Base-by-base conservation (phyloP, 2,329 filamentous ascomycete species). In the Lasiodiplodia sp. region DNA sequence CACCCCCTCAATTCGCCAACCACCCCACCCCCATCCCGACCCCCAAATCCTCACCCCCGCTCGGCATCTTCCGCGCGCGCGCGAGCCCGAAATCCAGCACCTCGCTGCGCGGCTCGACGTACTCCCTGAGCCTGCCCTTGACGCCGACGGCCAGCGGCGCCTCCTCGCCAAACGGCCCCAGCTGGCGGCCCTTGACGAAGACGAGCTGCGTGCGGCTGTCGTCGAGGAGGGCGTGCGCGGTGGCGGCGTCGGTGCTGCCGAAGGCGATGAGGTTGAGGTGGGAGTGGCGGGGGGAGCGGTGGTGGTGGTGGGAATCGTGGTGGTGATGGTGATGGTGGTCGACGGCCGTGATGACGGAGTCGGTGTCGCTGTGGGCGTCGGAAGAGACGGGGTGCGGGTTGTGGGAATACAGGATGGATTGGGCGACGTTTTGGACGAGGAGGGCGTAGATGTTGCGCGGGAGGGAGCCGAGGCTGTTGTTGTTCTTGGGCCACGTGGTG, bases 201-300 rank as follows among this genome's bases (percentile, higher is more conserved):
- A 84, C 80, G 69, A 83, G 78, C 69, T 83, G 82, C 69, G 83
- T 83, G 72, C 83, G 80, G 21, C 82, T 81, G 18, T 82, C 83
- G 70, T 83, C 84, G 2, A 82, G 82, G 53, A 84, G 75, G 18
- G 77, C 83, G 70, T 83, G 84, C 2, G 82, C 82, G 52, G 84
- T 75, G n/a, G 77, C 79, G 40, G 65, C 53, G 44, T 68, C 66
- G 37, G 66, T 63, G 31, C 56, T 40, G 57, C 67, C 67, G 47
- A 68, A 68, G 40, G 67, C 67, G 60, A 68, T 68, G 67, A 68
- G 67, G 60, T 68, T 68, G 51, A 68, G 60, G 38, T 64, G 58
- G 38, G 67, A 68, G 23, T 34, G 34, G 52, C 67, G 58, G 18
- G 40, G 49, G 51, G 12, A 58, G 37, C 23, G 34, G 34, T 40